Percentiles rank a stretch among this genome's conserved stretches.
Evolutionary conservation across 176 grass and related monocot species (phyloP).

Genomic region (Poa pratensis): DNA sequence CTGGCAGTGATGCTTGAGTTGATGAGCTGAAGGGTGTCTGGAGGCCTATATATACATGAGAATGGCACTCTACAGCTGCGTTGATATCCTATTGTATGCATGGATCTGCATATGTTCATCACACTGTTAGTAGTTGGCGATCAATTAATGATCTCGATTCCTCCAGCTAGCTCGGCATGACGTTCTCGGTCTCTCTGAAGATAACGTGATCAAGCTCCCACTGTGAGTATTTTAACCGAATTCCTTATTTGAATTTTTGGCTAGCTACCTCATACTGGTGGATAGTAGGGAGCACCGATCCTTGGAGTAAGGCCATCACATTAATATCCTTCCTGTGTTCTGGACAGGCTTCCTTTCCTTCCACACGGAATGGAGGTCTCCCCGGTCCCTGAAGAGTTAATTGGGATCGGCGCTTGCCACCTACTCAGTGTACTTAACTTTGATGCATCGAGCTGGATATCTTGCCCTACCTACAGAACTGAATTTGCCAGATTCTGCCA

Average conservation of each 20-base stretch:
- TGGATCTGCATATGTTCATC: constrained; percentile 31
- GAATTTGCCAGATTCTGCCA: constrained; percentile 4
- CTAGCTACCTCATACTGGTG: constrained; percentile 7
- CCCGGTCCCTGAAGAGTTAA: constrained; percentile 22
- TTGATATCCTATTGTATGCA: constrained; percentile 22
- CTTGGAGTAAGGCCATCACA: constrained; percentile 6
- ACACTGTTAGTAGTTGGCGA: constrained; percentile 45
- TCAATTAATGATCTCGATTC: constrained; percentile 43
- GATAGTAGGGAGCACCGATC: constrained; percentile 19
- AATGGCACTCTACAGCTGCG: not conserved
- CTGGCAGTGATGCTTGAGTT: constrained; percentile 46
- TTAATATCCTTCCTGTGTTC: constrained; percentile 9
- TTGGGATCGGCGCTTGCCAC: constrained; percentile 42
- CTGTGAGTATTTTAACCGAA: constrained; percentile 29
- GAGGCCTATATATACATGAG: constrained; percentile 32
- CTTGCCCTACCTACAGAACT: constrained; percentile 6
- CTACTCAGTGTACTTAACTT: constrained; percentile 42
- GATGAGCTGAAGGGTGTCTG: constrained; percentile 38
- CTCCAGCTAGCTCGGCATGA: constrained; percentile 35
- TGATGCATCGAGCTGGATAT: constrained; percentile 35
- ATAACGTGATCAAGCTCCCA: constrained; percentile 22
- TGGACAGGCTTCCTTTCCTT: constrained; percentile 34
- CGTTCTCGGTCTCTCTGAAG: not conserved
- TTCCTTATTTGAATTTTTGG: not conserved
- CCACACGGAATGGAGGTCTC: not conserved